Conservation (phyloP, 306 rosid genomes). For the Trifolium fragiferum region DNA sequence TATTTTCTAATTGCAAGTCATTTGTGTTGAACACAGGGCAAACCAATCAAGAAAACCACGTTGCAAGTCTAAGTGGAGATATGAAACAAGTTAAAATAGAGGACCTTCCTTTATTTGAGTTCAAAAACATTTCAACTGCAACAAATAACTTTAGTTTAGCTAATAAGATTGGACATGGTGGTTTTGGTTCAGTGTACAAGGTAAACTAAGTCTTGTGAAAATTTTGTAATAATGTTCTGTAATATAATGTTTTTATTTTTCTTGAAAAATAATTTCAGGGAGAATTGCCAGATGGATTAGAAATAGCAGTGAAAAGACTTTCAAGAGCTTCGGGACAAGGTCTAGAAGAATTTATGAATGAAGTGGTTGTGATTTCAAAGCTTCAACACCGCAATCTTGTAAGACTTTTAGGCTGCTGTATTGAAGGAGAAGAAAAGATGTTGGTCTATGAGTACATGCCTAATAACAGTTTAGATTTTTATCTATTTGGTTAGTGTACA, state of each 20-base stretch:
- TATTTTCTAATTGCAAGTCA: too few species aligned
- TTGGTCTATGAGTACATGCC: constrained; percentile 51
- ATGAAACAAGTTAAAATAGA: constrained; percentile 32
- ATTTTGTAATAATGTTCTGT: neutral
- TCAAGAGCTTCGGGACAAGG: constrained; percentile 42
- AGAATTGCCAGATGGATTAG: constrained; percentile 30
- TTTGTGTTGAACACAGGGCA: neutral
- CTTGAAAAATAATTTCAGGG: constrained; percentile 23
- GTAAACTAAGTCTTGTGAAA: constrained; percentile 1
- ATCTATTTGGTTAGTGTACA: constrained; percentile 40
- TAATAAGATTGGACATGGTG: constrained; percentile 48
- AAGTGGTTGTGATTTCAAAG: constrained; percentile 43
- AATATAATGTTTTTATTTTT: neutral
- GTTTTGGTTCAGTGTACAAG: constrained; percentile 50
- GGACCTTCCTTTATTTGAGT: constrained; percentile 42
- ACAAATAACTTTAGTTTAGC: constrained; percentile 38
- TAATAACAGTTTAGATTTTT: constrained; percentile 42
- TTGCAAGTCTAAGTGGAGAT: neutral
- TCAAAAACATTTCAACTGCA: constrained; percentile 34
- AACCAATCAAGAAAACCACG: neutral
- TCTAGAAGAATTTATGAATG: constrained; percentile 42
- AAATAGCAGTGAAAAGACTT: constrained; percentile 48
- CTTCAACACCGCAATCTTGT: constrained; percentile 53
- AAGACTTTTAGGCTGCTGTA: constrained; percentile 44
- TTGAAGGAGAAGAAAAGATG: constrained; percentile 46